A percentile compares a stretch with the other conserved stretches of the same genome.
phyloP scores from a whole-genome alignment of 148 eudicot species.

The Hydrangea macrophylla region DNA sequence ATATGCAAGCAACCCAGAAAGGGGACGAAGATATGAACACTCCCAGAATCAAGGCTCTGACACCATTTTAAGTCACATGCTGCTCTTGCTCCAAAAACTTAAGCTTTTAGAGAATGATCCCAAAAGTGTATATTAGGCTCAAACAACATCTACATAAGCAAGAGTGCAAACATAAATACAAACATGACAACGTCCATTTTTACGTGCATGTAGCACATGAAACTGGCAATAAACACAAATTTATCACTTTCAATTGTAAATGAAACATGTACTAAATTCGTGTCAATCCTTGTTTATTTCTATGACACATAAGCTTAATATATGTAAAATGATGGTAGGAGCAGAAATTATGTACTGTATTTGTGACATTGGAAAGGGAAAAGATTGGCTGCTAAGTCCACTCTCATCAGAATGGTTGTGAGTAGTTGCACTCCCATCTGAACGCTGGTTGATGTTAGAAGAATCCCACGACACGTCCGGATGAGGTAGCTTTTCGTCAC shows the following conservation, averaged over 20 bases:
- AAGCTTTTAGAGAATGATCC: too few relatives aligned
- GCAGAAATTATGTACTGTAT: not conserved
- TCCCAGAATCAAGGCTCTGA: not conserved
- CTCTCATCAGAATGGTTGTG: constrained; percentile 29
- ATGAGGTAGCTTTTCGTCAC: not conserved
- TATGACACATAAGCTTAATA: not conserved
- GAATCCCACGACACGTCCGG: constrained; percentile 1
- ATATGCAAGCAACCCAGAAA: too few relatives aligned
- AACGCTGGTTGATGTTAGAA: constrained; percentile 15
- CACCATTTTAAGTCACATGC: not conserved
- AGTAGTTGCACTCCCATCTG: constrained; percentile 35
- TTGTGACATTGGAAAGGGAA: constrained; percentile 40
- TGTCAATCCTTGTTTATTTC: too few relatives aligned
- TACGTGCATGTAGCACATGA: not conserved
- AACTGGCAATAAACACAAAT: not conserved
- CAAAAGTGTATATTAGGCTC: too few relatives aligned
- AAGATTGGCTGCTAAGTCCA: constrained; percentile 26
- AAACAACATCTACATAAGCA: too few relatives aligned
- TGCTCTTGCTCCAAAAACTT: not conserved
- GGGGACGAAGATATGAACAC: too few relatives aligned
- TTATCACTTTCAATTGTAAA: not conserved
- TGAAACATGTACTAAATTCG: not conserved
- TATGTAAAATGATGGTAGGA: constrained; percentile 17
- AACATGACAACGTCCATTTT: not conserved
- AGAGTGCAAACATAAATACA: not conserved